Base-by-base conservation (phyloP, 2,329 filamentous ascomycete genomes). In the Pezicula rhizophila region DNA sequence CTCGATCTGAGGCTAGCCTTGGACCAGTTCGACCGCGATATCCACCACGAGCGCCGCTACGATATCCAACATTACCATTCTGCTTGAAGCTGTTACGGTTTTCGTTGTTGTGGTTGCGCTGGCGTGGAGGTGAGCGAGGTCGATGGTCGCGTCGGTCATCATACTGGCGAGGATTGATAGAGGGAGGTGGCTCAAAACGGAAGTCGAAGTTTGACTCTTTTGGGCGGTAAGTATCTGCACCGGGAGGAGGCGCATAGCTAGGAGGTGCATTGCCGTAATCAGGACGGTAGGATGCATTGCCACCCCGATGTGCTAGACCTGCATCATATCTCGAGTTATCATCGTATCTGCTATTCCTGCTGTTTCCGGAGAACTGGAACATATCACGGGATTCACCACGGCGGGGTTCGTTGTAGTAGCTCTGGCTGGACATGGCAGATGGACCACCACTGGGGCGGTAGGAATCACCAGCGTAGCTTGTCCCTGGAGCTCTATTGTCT, bases 1-100 rank as follows among this genome's bases (percentile, higher is more conserved):
- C 60, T 42, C 64, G 56, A 47, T 66, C 60, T 14, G 64, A 59
- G 34, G 64, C 61, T 42, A 57, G 44, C 56, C 58, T 55, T 41
- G 55, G 57, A 39, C 55, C 57, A 40, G 52, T 54, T 25, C 60
- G 57, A 47, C 61, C 61, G 31, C 57, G 57, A 46, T 57, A 57
- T 12, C 54, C 54, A 46, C 58, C 57, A 39, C 60, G 57, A 15
- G 52, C 44, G 42, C 52, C 51, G 34, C 51, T 37, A 33, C 52
- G 51, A 31, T 31, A 31, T 26, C 40, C 40, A 40, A 7, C 38
- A n/a, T 35, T 42, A 12, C 48, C 49, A 45, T 48, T 48, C 10
- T 51, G 45, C 39, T 38, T 47, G 17, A 23, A 40, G 39, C 51
- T 50, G 34, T 51, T 43, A 26, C 38, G 40, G 34, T 42, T 45